These are phyloP conservation scores for Ganoderma lingzhi DNA, from an alignment of 1,284 basidiomycete species.

Conservation along the genomic window DNA sequence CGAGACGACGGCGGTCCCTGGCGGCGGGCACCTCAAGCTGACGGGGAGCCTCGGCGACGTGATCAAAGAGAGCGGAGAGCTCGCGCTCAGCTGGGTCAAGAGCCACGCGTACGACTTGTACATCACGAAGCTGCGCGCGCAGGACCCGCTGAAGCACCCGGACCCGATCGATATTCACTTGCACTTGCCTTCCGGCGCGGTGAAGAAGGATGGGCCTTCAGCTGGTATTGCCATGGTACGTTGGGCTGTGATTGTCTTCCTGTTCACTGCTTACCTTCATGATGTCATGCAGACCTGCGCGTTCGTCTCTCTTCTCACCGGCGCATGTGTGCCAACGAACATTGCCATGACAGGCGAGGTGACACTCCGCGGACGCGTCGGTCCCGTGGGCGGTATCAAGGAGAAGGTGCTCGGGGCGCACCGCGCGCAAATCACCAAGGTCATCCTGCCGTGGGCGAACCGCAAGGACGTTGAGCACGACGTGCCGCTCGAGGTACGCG, in stretches of 20 bases:
- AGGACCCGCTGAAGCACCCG: constrained; percentile 79
- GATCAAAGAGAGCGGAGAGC: constrained; percentile 89
- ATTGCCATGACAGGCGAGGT: constrained; percentile 89
- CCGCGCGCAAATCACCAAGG: constrained; percentile 81
- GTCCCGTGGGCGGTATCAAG: constrained; percentile 85
- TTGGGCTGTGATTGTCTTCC: constrained; percentile 4
- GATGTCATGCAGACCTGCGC: constrained; percentile 68
- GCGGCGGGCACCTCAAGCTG: constrained; percentile 73
- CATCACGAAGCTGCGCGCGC: constrained; percentile 70
- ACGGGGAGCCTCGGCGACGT: constrained; percentile 87
- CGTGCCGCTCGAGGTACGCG: constrained; percentile 73
- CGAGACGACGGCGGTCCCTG: constrained; percentile 80
- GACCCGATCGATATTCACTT: constrained; percentile 83
- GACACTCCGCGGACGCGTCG: constrained; percentile 80
- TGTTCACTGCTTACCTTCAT: background rate
- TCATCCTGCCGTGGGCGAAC: constrained; percentile 86
- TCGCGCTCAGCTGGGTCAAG: constrained; percentile 90
- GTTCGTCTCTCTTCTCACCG: constrained; percentile 83
- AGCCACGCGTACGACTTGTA: constrained; percentile 84
- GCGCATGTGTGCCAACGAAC: constrained; percentile 71
- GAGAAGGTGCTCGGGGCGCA: constrained; percentile 88
- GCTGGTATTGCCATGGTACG: constrained; percentile 88
- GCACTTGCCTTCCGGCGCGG: constrained; percentile 88
- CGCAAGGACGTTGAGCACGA: constrained; percentile 88
- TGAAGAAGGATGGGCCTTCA: constrained; percentile 92